These are phyloP conservation scores for Leccinum griseonigrum DNA, from an alignment of 1,284 basidiomycete species.

Conservation along the genomic window DNA sequence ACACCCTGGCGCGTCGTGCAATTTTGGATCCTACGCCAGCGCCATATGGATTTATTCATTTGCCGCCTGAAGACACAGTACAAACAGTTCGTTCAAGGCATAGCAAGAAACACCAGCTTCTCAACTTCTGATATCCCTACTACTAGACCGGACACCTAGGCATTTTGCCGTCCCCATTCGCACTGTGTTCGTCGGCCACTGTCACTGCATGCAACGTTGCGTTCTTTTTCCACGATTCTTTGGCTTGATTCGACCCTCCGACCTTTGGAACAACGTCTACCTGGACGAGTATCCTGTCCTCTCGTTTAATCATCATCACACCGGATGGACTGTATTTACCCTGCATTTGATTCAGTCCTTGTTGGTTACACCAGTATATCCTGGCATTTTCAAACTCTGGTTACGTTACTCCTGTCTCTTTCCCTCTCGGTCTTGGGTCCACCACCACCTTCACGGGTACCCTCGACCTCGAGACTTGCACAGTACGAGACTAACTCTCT, in stretches of 20 bases:
- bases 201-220: constrained; percentile 7
- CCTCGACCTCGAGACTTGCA: not conserved
- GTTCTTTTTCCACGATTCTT: not conserved
- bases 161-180: not conserved
- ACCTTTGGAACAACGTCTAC: constrained; percentile 23
- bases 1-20: constrained; percentile 41
- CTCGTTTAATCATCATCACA: constrained; percentile 36
- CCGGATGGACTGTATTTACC: constrained; percentile 27
- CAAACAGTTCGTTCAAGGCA: constrained; percentile 7
- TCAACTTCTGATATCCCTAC: constrained; percentile 11
- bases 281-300: constrained; percentile 37
- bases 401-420: constrained; percentile 3
- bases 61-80: constrained; percentile 4
- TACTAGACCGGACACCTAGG: not conserved
- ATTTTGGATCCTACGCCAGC: constrained; percentile 15
- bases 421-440: not conserved
- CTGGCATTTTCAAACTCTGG: constrained; percentile 4
- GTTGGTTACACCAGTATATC: constrained; percentile 13
- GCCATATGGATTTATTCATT: constrained; percentile 3
- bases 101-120: constrained; percentile 13
- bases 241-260: not conserved
- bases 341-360: constrained; percentile 18
- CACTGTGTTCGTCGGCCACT: constrained; percentile 5
- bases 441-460: not conserved
- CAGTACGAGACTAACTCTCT: not conserved